These are phyloP conservation scores for Gaeumannomyces tritici DNA, from an alignment of 2,329 filamentous ascomycete species.

Conservation along the genomic window DNA sequence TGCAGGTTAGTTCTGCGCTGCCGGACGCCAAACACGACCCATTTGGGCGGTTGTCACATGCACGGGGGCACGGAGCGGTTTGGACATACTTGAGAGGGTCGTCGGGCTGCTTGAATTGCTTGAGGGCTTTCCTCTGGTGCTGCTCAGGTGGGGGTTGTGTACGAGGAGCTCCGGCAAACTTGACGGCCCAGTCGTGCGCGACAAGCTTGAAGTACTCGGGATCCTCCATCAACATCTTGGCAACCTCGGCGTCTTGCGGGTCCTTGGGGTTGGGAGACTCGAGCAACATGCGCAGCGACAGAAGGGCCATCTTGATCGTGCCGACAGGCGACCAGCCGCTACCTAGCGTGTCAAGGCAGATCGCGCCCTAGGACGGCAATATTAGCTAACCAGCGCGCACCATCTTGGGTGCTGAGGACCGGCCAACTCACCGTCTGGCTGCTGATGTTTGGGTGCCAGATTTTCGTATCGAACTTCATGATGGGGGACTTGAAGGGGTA, in stretches of 20 bases:
- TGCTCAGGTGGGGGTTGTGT: conserved; percentile 24
- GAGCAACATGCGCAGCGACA: conserved; percentile 88
- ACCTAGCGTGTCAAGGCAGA: conserved; percentile 88
- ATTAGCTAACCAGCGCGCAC: neutral
- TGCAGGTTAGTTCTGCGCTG: neutral
- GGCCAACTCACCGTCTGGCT: conserved; percentile 66
- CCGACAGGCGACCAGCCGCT: conserved; percentile 91
- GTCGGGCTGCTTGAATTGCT: conserved; percentile 32
- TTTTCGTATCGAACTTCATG: conserved; percentile 87
- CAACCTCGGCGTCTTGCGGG: conserved; percentile 92
- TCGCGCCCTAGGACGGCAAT: conserved; percentile 60
- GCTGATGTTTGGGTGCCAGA: conserved; percentile 97
- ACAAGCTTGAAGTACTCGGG: conserved; percentile 71
- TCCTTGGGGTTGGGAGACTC: conserved; percentile 95
- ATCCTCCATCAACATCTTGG: conserved; percentile 73
- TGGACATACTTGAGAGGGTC: conserved; percentile 35
- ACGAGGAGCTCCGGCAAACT: conserved; percentile 66
- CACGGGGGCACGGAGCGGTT: neutral
- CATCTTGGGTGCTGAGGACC: neutral
- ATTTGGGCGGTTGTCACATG: neutral
- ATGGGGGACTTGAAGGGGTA: conserved; percentile 90
- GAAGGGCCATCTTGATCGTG: conserved; percentile 89
- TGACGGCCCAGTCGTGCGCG: conserved; percentile 84
- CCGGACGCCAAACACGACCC: too few relatives aligned
- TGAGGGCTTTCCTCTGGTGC: conserved; percentile 39